Conservation (phyloP, 2,329 filamentous ascomycete species). For the Ascochyta rabiei region DNA sequence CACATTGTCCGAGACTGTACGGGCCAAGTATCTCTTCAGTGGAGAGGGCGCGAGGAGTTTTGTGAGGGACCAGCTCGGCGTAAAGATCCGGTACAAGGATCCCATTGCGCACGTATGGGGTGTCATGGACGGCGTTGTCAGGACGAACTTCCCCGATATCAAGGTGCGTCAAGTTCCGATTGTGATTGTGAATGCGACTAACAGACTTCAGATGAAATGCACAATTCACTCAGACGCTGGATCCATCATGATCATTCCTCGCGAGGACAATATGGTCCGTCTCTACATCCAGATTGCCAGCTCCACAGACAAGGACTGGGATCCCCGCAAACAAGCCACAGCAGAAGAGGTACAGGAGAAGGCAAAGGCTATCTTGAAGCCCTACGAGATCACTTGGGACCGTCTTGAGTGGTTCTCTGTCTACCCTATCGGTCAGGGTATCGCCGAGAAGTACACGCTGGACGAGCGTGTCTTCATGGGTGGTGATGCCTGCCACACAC, state of each 20-base stretch:
- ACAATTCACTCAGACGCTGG: constrained; percentile 70
- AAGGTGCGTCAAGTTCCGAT: constrained; percentile 50
- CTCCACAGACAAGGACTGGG: constrained; percentile 65
- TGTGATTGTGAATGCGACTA: constrained; percentile 3
- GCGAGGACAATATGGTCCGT: constrained; percentile 61
- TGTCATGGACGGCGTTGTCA: constrained; percentile 69
- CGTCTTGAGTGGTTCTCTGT: constrained; percentile 70
- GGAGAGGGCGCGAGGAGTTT: constrained; percentile 68
- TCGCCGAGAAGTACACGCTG: constrained; percentile 68
- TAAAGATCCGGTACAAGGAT: constrained; percentile 69
- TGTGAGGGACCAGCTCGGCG: constrained; percentile 66
- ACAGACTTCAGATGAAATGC: constrained; percentile 62
- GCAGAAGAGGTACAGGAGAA: constrained; percentile 63
- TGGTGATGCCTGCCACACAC: constrained; percentile 69
- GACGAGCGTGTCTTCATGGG: constrained; percentile 71
- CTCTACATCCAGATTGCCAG: constrained; percentile 66
- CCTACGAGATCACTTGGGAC: constrained; percentile 67
- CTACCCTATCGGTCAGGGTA: constrained; percentile 70
- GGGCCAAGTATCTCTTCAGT: constrained; percentile 67
- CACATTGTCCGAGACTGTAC: constrained; percentile 67
- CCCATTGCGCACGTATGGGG: constrained; percentile 69
- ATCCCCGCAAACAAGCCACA: constrained; percentile 65
- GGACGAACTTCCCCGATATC: constrained; percentile 68
- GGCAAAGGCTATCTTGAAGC: constrained; percentile 64
- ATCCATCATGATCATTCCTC: constrained; percentile 68